These are phyloP conservation scores for Tillandsia fasciculata DNA, from an alignment of 176 grass and related monocot genomes.

Conservation along the genomic window DNA sequence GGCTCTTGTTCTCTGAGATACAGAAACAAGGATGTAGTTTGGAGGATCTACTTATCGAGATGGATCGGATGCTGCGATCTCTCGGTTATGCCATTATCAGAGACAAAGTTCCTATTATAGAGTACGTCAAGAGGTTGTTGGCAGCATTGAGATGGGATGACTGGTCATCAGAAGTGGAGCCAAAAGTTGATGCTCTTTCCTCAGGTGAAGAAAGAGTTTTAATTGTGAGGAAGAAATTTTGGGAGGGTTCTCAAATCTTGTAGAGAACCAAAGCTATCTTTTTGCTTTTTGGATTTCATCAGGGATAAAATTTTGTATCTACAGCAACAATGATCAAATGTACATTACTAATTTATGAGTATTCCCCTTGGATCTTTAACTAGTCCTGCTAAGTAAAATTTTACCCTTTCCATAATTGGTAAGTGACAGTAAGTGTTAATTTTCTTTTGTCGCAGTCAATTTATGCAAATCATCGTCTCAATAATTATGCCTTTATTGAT, in stretches of 20 bases:
- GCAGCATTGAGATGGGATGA: slow-evolving; percentile 49
- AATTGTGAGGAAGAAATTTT: slow-evolving; percentile 63
- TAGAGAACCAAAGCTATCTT: neutral
- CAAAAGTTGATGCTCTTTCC: slow-evolving; percentile 41
- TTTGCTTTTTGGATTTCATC: neutral
- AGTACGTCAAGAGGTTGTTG: slow-evolving; percentile 51
- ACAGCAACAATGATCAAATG: too few relatives aligned
- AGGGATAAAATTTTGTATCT: too few relatives aligned
- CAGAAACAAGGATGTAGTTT: slow-evolving; percentile 52
- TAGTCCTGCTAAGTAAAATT: too few relatives aligned
- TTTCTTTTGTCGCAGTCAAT: too few relatives aligned
- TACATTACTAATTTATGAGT: too few relatives aligned
- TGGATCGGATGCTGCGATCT: slow-evolving; percentile 64
- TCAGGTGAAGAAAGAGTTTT: slow-evolving; percentile 41
- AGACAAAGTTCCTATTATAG: slow-evolving; percentile 35
- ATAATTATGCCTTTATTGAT: too few relatives aligned
- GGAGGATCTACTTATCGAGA: slow-evolving; percentile 75
- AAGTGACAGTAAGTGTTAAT: too few relatives aligned
- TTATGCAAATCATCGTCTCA: too few relatives aligned
- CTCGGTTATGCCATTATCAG: slow-evolving; percentile 54
- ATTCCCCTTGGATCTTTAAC: too few relatives aligned
- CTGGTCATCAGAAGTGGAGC: slow-evolving; percentile 50
- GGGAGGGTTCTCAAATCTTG: slow-evolving; percentile 16
- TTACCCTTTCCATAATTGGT: too few relatives aligned
- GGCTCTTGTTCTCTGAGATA: slow-evolving; percentile 47